A percentile compares a stretch with the other conserved stretches of the same genome.
These are phyloP conservation scores for Skeletonema potamos DNA, from an alignment of 108 stramenopile species.

Conservation along the genomic window DNA sequence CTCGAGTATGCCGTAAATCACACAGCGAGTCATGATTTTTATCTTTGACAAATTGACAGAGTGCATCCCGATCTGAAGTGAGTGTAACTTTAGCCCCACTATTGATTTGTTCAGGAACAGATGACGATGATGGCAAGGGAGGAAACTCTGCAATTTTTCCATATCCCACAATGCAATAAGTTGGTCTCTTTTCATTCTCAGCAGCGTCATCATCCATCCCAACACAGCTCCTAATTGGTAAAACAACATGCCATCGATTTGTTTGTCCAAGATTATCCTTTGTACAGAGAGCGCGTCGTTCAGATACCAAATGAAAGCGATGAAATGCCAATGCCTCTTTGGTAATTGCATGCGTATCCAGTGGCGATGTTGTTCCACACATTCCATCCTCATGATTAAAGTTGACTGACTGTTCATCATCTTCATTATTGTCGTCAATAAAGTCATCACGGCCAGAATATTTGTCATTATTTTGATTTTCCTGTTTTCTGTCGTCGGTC, in stretches of 20 bases:
- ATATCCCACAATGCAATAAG: slow-evolving; percentile 30
- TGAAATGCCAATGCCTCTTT: slow-evolving; percentile 29
- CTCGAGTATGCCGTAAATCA: slow-evolving; percentile 56
- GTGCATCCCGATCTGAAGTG: slow-evolving; percentile 27
- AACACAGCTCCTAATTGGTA: slow-evolving; percentile 21
- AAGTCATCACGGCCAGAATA: background rate
- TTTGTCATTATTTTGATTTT: background rate
- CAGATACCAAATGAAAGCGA: slow-evolving; percentile 43
- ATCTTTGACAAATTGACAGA: background rate
- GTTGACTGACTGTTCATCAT: background rate
- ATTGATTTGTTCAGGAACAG: background rate
- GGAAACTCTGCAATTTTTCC: slow-evolving; percentile 25
- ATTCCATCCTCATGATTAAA: slow-evolving; percentile 6
- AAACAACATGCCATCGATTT: slow-evolving; percentile 14
- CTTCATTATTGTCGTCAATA: background rate
- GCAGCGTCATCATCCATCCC: slow-evolving; percentile 5
- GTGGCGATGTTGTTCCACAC: background rate
- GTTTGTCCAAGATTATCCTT: background rate
- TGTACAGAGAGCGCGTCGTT: slow-evolving; percentile 19
- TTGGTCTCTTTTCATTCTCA: background rate
- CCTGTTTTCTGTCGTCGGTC: background rate
- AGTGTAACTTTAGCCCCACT: slow-evolving; percentile 11
- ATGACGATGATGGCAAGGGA: slow-evolving; percentile 2
- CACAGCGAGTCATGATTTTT: background rate
- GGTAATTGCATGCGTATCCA: slow-evolving; percentile 8